A percentile compares a stretch with the other conserved stretches of the same genome.
Conservation (phyloP, 2,329 filamentous ascomycete species). For the Nemania sp. region DNA sequence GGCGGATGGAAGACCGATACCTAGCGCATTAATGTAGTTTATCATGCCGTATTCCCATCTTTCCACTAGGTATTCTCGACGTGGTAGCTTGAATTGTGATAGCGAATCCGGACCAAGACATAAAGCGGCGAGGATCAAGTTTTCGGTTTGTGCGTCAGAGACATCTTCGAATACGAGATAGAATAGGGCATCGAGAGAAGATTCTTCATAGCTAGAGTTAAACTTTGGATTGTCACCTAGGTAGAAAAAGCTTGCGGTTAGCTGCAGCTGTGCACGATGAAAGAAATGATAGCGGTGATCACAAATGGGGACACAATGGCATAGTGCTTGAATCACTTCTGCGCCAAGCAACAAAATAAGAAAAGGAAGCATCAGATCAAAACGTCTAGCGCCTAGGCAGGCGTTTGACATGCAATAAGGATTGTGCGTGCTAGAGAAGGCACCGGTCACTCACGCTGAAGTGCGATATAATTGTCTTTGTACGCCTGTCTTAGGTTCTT, state of each 20-base stretch:
- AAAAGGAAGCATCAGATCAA: no score
- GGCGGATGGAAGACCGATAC: background rate
- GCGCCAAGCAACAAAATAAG: background rate
- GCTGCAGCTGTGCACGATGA: background rate
- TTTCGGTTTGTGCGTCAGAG: background rate
- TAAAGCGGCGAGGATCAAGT: constrained; percentile 14
- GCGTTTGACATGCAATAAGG: background rate
- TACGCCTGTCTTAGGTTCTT: background rate
- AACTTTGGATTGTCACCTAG: background rate
- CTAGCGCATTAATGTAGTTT: background rate
- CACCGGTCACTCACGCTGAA: background rate
- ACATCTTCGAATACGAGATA: background rate
- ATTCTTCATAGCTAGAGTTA: background rate
- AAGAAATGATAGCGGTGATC: background rate
- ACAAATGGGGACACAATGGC: no score
- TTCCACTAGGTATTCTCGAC: background rate
- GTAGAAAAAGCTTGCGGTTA: background rate
- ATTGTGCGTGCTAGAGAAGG: background rate
- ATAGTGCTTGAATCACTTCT: background rate
- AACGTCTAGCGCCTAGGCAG: no score
- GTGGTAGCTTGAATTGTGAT: background rate
- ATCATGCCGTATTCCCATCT: background rate
- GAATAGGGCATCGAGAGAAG: constrained; percentile 3
- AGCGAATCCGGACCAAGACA: background rate
- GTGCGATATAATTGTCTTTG: background rate